Evolutionary conservation across 306 rosid genomes (phyloP).

Genomic region (Medicago arabica): DNA sequence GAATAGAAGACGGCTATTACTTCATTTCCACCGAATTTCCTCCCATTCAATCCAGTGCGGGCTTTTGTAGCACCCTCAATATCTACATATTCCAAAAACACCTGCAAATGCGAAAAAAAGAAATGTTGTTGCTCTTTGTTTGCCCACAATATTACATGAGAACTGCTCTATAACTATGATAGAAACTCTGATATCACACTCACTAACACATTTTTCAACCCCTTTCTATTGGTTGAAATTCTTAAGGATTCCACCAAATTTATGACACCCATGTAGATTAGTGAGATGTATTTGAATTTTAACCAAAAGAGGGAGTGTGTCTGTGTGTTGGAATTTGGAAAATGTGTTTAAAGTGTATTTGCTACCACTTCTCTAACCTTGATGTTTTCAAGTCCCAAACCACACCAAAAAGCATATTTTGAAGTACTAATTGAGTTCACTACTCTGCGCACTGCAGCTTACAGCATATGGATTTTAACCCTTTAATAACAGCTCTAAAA

Average conservation of each 20-base stretch:
- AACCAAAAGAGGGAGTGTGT: neutral
- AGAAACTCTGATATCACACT: neutral
- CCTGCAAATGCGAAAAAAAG: constrained; percentile 51
- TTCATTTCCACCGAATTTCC: constrained; percentile 87
- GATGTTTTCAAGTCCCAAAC: neutral
- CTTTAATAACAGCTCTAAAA: neutral
- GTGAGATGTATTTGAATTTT: neutral
- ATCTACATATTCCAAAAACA: constrained; percentile 91
- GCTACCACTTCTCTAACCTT: neutral
- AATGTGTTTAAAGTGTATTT: neutral
- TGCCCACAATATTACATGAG: neutral
- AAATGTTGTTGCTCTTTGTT: neutral
- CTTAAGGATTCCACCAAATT: neutral
- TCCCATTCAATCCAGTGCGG: constrained; percentile 82
- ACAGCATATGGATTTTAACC: neutral
- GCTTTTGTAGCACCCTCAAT: constrained; percentile 85
- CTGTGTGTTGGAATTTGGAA: neutral
- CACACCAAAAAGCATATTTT: neutral
- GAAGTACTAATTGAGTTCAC: neutral
- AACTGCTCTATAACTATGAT: neutral
- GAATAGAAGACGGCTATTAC: constrained; percentile 81
- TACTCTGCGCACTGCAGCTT: neutral
- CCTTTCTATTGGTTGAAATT: neutral
- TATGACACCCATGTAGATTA: neutral
- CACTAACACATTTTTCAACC: constrained; percentile 1